phyloP scores from a whole-genome alignment of 2,329 filamentous ascomycete genomes.

The Ciborinia camelliae region DNA sequence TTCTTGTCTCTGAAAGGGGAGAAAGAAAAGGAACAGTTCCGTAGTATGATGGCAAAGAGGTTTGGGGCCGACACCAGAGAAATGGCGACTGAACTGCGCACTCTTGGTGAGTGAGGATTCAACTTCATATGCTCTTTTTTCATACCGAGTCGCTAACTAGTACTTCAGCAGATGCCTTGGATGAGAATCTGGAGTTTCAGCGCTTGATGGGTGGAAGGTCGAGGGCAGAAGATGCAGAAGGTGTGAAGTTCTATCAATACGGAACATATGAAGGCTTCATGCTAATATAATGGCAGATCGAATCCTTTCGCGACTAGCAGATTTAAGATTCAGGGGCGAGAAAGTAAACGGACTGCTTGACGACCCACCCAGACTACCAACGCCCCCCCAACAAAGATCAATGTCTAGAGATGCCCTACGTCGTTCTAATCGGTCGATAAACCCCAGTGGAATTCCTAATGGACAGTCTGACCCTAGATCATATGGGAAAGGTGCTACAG shows the following conservation, averaged over 20 bases:
- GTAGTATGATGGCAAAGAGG: constrained; percentile 4
- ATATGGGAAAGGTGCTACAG: constrained; percentile 4
- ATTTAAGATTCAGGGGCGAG: background rate
- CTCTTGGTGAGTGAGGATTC: constrained; percentile 7
- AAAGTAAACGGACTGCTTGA: background rate
- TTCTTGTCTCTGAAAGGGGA: background rate
- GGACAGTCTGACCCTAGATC: constrained; percentile 7
- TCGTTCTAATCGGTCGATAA: background rate
- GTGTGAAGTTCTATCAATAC: background rate
- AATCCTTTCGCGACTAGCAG: background rate
- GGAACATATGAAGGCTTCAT: background rate
- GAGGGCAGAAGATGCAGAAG: background rate
- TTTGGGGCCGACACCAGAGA: background rate
- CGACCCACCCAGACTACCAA: background rate
- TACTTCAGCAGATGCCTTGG: constrained; percentile 6
- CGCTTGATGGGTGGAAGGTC: background rate
- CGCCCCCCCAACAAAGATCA: background rate
- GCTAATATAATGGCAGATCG: background rate
- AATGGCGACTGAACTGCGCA: constrained; percentile 8
- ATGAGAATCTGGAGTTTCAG: constrained; percentile 3
- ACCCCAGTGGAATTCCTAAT: constrained; percentile 1
- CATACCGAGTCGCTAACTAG: background rate
- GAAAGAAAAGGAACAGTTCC: constrained; percentile 8
- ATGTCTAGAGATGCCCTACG: background rate
- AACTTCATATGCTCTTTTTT: background rate